These are phyloP conservation scores for Beta lomatogona DNA, from an alignment of 179 eudicot genomes.

Conservation along the genomic window DNA sequence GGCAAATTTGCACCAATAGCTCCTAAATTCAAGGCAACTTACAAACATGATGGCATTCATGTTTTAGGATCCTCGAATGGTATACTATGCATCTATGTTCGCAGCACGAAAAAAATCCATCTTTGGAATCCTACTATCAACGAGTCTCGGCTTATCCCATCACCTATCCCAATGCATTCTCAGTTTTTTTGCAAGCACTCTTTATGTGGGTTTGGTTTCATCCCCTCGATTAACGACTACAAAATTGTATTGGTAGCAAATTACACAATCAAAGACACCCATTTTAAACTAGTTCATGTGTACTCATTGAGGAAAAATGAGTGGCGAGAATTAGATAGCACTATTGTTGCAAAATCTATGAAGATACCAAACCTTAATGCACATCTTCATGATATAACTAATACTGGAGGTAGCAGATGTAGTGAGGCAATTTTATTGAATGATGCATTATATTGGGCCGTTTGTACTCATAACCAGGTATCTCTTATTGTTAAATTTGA, in stretches of 20 bases:
- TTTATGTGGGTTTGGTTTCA: background rate
- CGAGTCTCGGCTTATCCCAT: background rate
- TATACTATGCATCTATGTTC: background rate
- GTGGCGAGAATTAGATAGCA: background rate
- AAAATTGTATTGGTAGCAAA: background rate
- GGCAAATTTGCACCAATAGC: background rate
- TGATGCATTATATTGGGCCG: background rate
- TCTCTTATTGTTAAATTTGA: background rate
- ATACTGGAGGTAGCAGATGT: background rate
- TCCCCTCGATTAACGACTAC: background rate
- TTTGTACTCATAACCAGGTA: background rate
- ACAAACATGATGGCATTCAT: background rate
- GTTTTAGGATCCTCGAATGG: background rate
- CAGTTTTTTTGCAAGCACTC: background rate
- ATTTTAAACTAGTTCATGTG: background rate
- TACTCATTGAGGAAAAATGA: background rate
- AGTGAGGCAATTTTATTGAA: background rate
- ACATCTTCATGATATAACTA: too few species aligned
- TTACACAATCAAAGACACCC: too few species aligned
- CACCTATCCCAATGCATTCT: background rate
- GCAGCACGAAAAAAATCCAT: background rate
- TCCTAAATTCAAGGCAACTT: background rate
- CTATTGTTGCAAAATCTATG: background rate
- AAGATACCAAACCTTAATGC: too few species aligned
- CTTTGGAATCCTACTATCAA: background rate